Evolutionary conservation across 1,284 basidiomycete genomes (phyloP), one percentile per base, ranked within the genome.

Genomic region (Ustilago bromivora): DNA sequence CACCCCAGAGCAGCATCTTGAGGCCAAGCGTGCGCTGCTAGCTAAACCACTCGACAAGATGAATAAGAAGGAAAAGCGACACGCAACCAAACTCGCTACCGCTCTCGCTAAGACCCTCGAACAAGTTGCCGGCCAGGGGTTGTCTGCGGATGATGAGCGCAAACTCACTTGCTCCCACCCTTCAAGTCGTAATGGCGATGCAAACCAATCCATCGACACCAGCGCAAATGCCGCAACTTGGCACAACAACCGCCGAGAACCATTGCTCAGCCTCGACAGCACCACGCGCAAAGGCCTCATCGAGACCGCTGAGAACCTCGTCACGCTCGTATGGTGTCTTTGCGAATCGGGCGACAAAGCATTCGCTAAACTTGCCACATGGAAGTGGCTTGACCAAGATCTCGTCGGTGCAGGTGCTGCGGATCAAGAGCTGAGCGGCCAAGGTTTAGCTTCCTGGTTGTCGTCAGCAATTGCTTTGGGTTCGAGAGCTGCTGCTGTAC

Each of bases 51-150:
- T 79, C 56, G 84, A 83, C 19, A 64, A 85, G 62, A 82, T 86
- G 82, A 86, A 86, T 71, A 79, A 81, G 49, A 86, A 86, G 74
- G 82, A 86, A 59, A 82, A 76, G 60, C 62, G 84, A 13, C 82
- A 82, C 49, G 80, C 80, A 4, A 72, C 82, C 34, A 85, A 82
- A 51, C 67, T 83, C n/a, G 74, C 71, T 1, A 65, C 74, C 15
- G 53, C 57, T 17, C 65, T 79, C 9, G 81, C 76, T 31, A 78
- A 71, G 52, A 57, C 62, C 1, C 55, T 79, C 36, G 74, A 76
- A 10, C 57, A 65, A 15, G 41, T 73, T 6, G 71, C 69, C 19
- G 74, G 71, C 11, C 70, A 71, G 3, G 67, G 71, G 1, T 61
- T 75, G 17, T 60, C 76, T 13, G 64, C 58, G 1, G 66, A 78